These are phyloP conservation scores for Xylariales sp. DNA, from an alignment of 2,329 filamentous ascomycete species.

Conservation along the genomic window DNA sequence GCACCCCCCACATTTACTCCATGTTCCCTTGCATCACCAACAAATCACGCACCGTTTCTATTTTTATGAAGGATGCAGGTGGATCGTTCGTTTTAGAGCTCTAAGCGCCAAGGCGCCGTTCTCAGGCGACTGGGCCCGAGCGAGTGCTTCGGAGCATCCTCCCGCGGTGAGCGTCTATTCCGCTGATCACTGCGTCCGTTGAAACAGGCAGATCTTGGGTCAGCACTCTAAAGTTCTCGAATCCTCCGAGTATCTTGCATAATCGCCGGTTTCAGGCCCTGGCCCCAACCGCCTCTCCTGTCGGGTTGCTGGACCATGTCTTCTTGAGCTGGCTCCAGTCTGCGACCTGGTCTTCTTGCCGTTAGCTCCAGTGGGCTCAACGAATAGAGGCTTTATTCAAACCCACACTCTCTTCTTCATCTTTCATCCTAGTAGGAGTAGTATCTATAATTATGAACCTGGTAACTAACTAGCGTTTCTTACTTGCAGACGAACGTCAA, in stretches of 20 bases:
- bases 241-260: conserved; percentile 13
- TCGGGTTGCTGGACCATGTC: too few species aligned
- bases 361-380: not conserved
- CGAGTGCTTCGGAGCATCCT: conserved; percentile 12
- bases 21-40: conserved; percentile 11
- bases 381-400: not conserved
- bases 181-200: conserved; percentile 6
- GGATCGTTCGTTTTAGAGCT: conserved; percentile 6
- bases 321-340: not conserved
- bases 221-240: conserved; percentile 2
- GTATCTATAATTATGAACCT: not conserved
- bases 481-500: conserved; percentile 57
- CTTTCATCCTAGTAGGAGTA: not conserved
- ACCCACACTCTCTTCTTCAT: conserved; percentile 1
- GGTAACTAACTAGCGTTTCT: conserved; percentile 6
- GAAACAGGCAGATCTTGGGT: conserved; percentile 8
- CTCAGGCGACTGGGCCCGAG: conserved; percentile 12
- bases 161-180: conserved; percentile 11
- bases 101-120: conserved; percentile 30
- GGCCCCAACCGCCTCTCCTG: not conserved
- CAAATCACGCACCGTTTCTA: conserved; percentile 8
- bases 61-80: not conserved
- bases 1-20: conserved; percentile 5
- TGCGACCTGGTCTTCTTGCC: not conserved
- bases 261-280: conserved; percentile 10